Percentiles rank a stretch among this genome's conserved stretches.
phyloP scores from a whole-genome alignment of 2,329 filamentous ascomycete species.

The Pseudocercospora fuligena region DNA sequence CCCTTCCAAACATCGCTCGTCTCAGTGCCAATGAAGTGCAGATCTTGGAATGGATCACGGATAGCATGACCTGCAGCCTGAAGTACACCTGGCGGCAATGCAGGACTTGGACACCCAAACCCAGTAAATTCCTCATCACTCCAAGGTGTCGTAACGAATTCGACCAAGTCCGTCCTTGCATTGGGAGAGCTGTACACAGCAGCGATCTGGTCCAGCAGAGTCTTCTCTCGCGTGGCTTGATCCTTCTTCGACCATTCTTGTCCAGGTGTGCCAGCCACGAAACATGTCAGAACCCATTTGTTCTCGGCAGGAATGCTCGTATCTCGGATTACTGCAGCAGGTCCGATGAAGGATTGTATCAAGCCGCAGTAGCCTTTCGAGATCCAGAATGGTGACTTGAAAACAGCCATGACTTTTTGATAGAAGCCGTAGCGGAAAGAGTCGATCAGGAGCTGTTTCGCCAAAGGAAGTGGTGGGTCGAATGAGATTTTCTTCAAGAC shows the following conservation, averaged over 20 bases:
- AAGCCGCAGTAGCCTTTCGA: slow-evolving; percentile 51
- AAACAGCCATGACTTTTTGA: slow-evolving; percentile 56
- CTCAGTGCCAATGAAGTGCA: slow-evolving; percentile 62
- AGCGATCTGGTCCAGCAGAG: slow-evolving; percentile 43
- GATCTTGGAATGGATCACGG: slow-evolving; percentile 38
- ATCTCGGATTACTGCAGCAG: slow-evolving; percentile 52
- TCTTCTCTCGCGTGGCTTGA: slow-evolving; percentile 33
- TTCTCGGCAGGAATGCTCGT: slow-evolving; percentile 37
- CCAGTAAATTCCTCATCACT: slow-evolving; percentile 34
- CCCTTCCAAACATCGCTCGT: slow-evolving; percentile 58
- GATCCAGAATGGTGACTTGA: slow-evolving; percentile 53
- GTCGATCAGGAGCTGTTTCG: slow-evolving; percentile 45
- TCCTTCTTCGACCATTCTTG: slow-evolving; percentile 39
- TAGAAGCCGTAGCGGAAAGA: slow-evolving; percentile 53
- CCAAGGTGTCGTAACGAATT: slow-evolving; percentile 38
- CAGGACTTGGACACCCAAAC: slow-evolving; percentile 30
- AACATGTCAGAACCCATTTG: slow-evolving; percentile 44
- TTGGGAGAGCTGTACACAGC: slow-evolving; percentile 31
- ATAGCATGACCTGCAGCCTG: slow-evolving; percentile 24
- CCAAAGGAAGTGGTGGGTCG: slow-evolving; percentile 49
- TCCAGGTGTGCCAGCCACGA: slow-evolving; percentile 45
- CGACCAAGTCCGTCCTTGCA: slow-evolving; percentile 27
- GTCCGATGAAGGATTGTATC: slow-evolving; percentile 51
- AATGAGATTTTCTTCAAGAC: slow-evolving; percentile 53
- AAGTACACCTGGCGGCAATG: slow-evolving; percentile 27